These are phyloP conservation scores for Didymella exigua DNA, from an alignment of 2,329 filamentous ascomycete species.

Conservation along the genomic window DNA sequence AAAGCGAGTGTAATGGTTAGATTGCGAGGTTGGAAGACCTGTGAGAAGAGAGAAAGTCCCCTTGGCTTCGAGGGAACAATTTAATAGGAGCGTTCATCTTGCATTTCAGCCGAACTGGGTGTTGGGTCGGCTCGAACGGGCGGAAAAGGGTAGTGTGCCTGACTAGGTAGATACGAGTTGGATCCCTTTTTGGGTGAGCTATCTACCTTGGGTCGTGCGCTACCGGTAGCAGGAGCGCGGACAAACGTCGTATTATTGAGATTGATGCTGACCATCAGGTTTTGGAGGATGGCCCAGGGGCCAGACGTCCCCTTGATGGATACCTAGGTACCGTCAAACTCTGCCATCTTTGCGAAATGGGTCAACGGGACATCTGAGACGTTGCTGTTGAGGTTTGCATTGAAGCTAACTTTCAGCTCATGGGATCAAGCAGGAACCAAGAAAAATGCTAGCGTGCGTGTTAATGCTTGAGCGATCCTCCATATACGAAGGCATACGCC, in stretches of 20 bases:
- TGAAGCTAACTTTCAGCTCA: conserved; percentile 22
- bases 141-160: conserved; percentile 27
- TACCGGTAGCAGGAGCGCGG: conserved; percentile 18
- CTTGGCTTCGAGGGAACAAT: conserved; percentile 25
- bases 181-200: conserved; percentile 26
- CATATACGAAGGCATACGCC: background rate
- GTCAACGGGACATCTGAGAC: conserved; percentile 21
- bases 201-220: conserved; percentile 28
- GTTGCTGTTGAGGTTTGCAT: conserved; percentile 25
- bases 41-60: conserved; percentile 26
- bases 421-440: conserved; percentile 23
- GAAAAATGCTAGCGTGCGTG: conserved; percentile 27
- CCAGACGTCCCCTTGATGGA: conserved; percentile 21
- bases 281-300: conserved; percentile 24
- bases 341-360: conserved; percentile 26
- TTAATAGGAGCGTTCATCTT: conserved; percentile 27
- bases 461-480: conserved; percentile 23
- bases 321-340: conserved; percentile 21
- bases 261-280: conserved; percentile 20
- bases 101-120: conserved; percentile 21
- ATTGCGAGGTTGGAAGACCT: conserved; percentile 28
- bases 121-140: conserved; percentile 21
- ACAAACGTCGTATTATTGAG: conserved; percentile 27
- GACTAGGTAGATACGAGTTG: conserved; percentile 27
- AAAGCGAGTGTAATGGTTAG: conserved; percentile 32